These are phyloP conservation scores for Pythium phragmitis DNA, from an alignment of 352 stramenopile genomes.

Conservation along the genomic window DNA sequence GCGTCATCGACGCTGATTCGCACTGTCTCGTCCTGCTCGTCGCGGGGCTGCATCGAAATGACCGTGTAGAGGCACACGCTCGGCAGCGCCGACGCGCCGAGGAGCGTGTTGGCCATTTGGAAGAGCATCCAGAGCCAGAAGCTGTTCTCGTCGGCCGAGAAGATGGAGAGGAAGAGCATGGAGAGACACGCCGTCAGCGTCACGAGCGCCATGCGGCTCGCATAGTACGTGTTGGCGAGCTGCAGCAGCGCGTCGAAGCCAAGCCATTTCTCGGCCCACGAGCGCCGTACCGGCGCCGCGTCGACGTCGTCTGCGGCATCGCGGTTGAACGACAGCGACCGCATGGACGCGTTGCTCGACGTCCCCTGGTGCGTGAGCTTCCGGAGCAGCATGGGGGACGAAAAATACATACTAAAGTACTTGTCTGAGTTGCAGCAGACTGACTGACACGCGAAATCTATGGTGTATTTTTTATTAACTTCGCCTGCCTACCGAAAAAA, in stretches of 20 bases:
- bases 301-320: neutral
- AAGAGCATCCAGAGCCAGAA: slow-evolving; percentile 50
- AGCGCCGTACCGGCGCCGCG: neutral
- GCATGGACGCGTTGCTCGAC: slow-evolving; percentile 11
- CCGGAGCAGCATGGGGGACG: slow-evolving; percentile 3
- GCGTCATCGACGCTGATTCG: neutral
- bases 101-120: slow-evolving; percentile 54
- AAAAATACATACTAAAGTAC: no score
- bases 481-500: no score
- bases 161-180: slow-evolving; percentile 40
- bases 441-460: no score
- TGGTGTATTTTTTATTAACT: no score
- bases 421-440: no score
- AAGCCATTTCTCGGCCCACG: slow-evolving; percentile 19
- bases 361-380: slow-evolving; percentile 25
- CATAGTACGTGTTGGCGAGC: slow-evolving; percentile 74
- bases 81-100: slow-evolving; percentile 55
- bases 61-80: slow-evolving; percentile 41
- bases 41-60: neutral
- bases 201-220: slow-evolving; percentile 48
- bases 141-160: slow-evolving; percentile 31
- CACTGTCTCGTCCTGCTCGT: slow-evolving; percentile 1
- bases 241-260: slow-evolving; percentile 49
- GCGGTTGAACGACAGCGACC: slow-evolving; percentile 1
- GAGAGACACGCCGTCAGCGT: slow-evolving; percentile 47